Percentiles rank a stretch among this genome's conserved stretches.
These are phyloP conservation scores for Mycena citricolor DNA, from an alignment of 1,284 basidiomycete species.

Conservation along the genomic window DNA sequence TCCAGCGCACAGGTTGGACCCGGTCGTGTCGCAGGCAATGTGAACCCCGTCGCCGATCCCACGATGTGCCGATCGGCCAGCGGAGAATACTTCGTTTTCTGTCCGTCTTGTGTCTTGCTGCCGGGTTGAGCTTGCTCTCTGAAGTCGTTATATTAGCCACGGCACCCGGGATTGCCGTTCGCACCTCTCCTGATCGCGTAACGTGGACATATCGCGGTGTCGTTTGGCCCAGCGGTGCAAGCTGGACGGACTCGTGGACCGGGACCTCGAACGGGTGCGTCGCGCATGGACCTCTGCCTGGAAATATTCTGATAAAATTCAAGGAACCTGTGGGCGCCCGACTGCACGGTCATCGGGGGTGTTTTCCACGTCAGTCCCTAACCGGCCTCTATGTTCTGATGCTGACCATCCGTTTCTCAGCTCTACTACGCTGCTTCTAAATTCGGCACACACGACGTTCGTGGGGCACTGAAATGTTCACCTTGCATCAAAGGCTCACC, in stretches of 20 bases:
- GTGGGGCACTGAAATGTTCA: too few species aligned
- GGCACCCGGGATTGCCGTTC: constrained; percentile 49
- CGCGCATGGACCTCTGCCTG: not conserved
- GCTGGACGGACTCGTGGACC: constrained; percentile 53
- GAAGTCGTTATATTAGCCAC: constrained; percentile 45
- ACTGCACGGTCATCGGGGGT: constrained; percentile 37
- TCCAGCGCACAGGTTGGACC: constrained; percentile 35
- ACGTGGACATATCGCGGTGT: constrained; percentile 48
- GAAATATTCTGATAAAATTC: constrained; percentile 26
- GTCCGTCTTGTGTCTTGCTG: constrained; percentile 37
- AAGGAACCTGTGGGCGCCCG: constrained; percentile 61
- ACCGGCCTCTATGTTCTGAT: not conserved
- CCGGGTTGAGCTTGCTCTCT: too few species aligned
- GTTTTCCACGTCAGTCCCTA: constrained; percentile 41
- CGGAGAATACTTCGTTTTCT: constrained; percentile 54
- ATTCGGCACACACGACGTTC: constrained; percentile 49
- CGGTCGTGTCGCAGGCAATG: constrained; percentile 44
- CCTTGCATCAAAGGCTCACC: too few species aligned
- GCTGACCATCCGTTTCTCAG: too few species aligned
- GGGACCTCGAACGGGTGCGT: constrained; percentile 46
- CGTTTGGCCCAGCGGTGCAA: constrained; percentile 50
- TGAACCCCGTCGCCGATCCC: constrained; percentile 48
- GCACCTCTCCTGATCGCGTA: constrained; percentile 50
- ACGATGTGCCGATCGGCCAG: constrained; percentile 51
- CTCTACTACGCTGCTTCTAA: too few species aligned